Conservation (phyloP, 352 stramenopile species). For the Phytophthora agathidicida region DNA sequence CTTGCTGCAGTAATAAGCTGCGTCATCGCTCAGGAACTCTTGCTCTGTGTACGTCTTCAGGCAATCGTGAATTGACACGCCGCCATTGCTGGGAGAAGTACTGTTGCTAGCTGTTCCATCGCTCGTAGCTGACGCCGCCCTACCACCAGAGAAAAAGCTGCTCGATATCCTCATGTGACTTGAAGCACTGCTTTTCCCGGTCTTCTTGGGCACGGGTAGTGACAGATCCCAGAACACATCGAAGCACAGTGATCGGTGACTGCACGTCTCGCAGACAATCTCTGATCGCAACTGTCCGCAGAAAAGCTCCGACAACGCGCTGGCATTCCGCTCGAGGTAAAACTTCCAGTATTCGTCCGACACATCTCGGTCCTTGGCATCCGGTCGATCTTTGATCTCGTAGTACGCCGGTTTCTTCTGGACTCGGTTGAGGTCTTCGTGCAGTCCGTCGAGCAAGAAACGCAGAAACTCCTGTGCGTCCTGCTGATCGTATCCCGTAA, state of each 20-base stretch:
- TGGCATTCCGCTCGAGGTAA: slow-evolving; percentile 72
- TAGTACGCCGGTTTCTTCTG: slow-evolving; percentile 75
- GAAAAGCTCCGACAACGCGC: slow-evolving; percentile 78
- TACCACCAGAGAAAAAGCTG: slow-evolving; percentile 40
- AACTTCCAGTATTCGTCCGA: slow-evolving; percentile 90
- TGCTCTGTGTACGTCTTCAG: slow-evolving; percentile 76
- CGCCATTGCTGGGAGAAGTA: background rate
- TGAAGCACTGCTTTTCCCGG: slow-evolving; percentile 40
- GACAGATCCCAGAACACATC: slow-evolving; percentile 89
- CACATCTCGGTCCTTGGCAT: slow-evolving; percentile 61
- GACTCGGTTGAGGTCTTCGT: slow-evolving; percentile 87
- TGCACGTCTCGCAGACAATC: slow-evolving; percentile 78
- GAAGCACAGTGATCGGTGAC: slow-evolving; percentile 76
- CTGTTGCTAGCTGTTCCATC: slow-evolving; percentile 6
- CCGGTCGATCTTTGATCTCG: slow-evolving; percentile 68
- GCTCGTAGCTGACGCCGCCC: slow-evolving; percentile 17
- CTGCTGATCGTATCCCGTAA: slow-evolving; percentile 87
- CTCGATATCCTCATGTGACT: slow-evolving; percentile 40
- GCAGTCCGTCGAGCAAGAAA: slow-evolving; percentile 84
- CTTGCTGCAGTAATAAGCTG: slow-evolving; percentile 77
- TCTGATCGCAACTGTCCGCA: slow-evolving; percentile 82
- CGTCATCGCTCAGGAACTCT: slow-evolving; percentile 64
- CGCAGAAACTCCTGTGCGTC: slow-evolving; percentile 93
- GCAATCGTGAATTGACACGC: slow-evolving; percentile 68
- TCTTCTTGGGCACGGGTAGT: slow-evolving; percentile 70